phyloP scores from a whole-genome alignment of 2,329 filamentous ascomycete genomes.

The Fusarium austroafricanum region DNA sequence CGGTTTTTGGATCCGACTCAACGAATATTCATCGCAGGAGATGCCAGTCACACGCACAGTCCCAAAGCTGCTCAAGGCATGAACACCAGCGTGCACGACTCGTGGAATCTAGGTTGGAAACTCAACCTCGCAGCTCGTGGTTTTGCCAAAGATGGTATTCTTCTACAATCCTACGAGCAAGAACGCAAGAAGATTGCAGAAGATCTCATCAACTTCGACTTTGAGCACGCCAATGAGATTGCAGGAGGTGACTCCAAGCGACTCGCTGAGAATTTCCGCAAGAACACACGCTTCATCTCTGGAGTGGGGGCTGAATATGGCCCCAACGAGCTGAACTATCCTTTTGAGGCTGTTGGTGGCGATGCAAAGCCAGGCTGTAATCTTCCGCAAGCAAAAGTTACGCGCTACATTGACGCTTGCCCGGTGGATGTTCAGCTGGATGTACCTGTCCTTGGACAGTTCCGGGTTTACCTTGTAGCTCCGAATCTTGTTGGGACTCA shows the following conservation, averaged over 20 bases:
- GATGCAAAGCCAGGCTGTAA: conserved; percentile 65
- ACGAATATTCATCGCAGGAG: conserved; percentile 73
- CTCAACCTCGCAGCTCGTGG: conserved; percentile 65
- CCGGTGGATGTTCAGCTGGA: conserved; percentile 81
- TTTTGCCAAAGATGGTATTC: conserved; percentile 59
- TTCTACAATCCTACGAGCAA: conserved; percentile 70
- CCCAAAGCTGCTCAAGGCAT: conserved; percentile 77
- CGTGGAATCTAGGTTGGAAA: conserved; percentile 70
- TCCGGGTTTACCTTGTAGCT: conserved; percentile 78
- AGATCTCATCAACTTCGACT: conserved; percentile 69
- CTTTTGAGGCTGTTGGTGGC: conserved; percentile 51
- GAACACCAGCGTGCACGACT: conserved; percentile 72
- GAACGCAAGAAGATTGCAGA: conserved; percentile 72
- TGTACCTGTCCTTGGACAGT: conserved; percentile 80
- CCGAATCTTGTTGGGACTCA: conserved; percentile 63
- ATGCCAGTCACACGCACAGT: conserved; percentile 78
- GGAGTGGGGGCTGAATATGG: conserved; percentile 74
- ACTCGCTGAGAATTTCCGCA: conserved; percentile 74
- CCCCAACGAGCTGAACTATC: conserved; percentile 62
- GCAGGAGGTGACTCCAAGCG: conserved; percentile 71
- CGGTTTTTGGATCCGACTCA: conserved; percentile 70
- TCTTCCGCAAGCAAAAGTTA: conserved; percentile 76
- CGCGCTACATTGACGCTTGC: conserved; percentile 80
- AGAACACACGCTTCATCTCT: conserved; percentile 78
- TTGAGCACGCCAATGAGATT: conserved; percentile 67